phyloP scores from a whole-genome alignment of 106 monocot species.

The Cymbidium sinense region DNA sequence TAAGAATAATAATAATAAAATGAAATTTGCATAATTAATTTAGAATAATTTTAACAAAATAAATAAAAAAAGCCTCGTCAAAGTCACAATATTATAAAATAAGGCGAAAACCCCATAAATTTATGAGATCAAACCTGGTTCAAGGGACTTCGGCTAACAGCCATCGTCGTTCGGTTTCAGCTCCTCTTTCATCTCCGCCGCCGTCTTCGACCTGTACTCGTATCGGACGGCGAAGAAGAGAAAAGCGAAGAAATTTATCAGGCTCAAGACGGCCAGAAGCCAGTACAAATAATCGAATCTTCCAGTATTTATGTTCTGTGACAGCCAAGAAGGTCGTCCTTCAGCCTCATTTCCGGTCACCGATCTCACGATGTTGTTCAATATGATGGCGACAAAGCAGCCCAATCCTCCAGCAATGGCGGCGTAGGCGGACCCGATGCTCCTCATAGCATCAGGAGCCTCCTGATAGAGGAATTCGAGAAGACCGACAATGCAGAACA shows the following conservation, averaged over 20 bases:
- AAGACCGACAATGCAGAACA: constrained; percentile 78
- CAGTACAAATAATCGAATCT: constrained; percentile 84
- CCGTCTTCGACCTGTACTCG: constrained; percentile 44
- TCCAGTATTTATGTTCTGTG: constrained; percentile 85
- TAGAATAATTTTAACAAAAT: too few species aligned
- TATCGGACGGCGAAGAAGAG: constrained; percentile 60
- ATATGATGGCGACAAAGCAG: constrained; percentile 61
- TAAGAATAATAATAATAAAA: too few species aligned
- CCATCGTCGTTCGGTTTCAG: not conserved
- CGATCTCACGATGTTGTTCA: constrained; percentile 74
- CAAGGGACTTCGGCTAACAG: not conserved
- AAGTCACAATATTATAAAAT: too few species aligned
- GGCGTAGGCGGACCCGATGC: constrained; percentile 79
- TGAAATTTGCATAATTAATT: too few species aligned
- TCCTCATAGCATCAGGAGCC: constrained; percentile 95
- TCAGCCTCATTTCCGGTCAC: constrained; percentile 53
- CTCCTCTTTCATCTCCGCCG: constrained; percentile 1
- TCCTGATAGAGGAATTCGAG: constrained; percentile 90
- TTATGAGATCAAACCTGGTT: not conserved
- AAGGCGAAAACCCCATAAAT: not conserved
- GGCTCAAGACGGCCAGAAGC: constrained; percentile 60
- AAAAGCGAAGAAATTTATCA: constrained; percentile 64
- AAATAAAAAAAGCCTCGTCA: too few species aligned
- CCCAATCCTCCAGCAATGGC: constrained; percentile 90
- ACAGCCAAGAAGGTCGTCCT: constrained; percentile 64